Evolutionary conservation across 495 filamentous ascomycete genomes (phyloP).

Genomic region (Durotheca rogersii): DNA sequence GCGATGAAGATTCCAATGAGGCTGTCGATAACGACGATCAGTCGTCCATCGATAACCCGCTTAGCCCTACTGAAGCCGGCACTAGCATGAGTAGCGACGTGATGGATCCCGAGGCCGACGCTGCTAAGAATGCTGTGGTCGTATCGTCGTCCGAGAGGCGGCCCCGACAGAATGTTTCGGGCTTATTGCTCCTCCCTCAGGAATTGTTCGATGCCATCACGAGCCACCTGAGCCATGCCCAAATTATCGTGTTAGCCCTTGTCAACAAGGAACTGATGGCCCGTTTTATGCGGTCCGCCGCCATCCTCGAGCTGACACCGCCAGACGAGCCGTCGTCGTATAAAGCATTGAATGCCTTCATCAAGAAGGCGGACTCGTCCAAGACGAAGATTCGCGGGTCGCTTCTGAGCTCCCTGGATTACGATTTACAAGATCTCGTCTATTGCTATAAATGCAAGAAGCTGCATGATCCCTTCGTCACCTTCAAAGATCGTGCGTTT

Average conservation of each 20-base stretch:
- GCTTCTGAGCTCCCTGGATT: constrained; percentile 18
- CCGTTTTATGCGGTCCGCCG: constrained; percentile 18
- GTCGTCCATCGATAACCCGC: constrained; percentile 16
- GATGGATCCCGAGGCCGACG: neutral
- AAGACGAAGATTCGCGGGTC: constrained; percentile 21
- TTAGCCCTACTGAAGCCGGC: constrained; percentile 6
- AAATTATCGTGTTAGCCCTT: constrained; percentile 21
- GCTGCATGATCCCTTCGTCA: constrained; percentile 21
- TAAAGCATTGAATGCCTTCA: constrained; percentile 6
- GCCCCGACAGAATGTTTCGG: neutral
- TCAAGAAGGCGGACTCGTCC: constrained; percentile 6
- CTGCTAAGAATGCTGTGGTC: neutral
- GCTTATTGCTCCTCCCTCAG: constrained; percentile 22
- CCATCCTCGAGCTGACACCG: neutral
- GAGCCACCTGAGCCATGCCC: constrained; percentile 7
- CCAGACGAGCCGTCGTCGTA: constrained; percentile 7
- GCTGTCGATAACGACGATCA: constrained; percentile 14
- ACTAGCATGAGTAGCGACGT: constrained; percentile 3
- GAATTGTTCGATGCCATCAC: constrained; percentile 27
- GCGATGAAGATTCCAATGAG: constrained; percentile 1
- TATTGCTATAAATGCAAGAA: constrained; percentile 30
- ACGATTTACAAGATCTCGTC: constrained; percentile 20
- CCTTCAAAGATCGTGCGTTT: constrained; percentile 19
- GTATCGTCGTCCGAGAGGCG: neutral
- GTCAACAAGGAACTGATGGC: constrained; percentile 27